Evolutionary conservation across 768 basidiomycete genomes (phyloP).

Genomic region (Hemileccinum impolitum): DNA sequence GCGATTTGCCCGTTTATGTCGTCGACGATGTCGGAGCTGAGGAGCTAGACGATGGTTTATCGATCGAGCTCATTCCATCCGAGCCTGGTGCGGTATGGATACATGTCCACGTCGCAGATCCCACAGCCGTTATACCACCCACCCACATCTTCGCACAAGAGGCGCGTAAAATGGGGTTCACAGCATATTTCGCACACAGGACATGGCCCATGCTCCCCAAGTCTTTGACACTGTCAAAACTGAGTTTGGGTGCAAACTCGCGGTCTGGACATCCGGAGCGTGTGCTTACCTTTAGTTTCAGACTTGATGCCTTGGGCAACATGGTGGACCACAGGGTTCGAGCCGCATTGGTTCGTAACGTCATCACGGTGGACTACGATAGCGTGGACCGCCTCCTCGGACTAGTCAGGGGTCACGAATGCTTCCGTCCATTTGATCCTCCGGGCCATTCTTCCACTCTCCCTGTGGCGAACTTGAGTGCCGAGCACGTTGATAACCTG

Average conservation of each 20-base stretch:
- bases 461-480: constrained; percentile 7
- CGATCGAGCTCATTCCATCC: constrained; percentile 63
- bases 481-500: constrained; percentile 28
- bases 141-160: constrained; percentile 56
- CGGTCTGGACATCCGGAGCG: constrained; percentile 41
- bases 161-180: constrained; percentile 50
- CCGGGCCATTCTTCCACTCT: neutral
- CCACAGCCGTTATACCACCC: constrained; percentile 74
- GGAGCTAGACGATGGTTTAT: constrained; percentile 94
- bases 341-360: constrained; percentile 70
- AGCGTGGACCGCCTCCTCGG: constrained; percentile 56
- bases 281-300: constrained; percentile 78
- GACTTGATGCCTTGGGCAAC: constrained; percentile 57
- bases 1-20: constrained; percentile 74
- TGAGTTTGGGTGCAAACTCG: constrained; percentile 45
- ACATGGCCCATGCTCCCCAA: constrained; percentile 73
- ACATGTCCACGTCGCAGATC: constrained; percentile 92
- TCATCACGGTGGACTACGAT: constrained; percentile 62
- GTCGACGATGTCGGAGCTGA: constrained; percentile 77
- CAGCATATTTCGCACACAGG: constrained; percentile 64
- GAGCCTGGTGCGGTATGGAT: constrained; percentile 71
- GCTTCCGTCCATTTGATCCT: constrained; percentile 22
- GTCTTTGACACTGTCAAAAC: constrained; percentile 44
- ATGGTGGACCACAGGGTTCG: constrained; percentile 67
- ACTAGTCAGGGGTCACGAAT: constrained; percentile 2